Percentiles rank a stretch among this genome's conserved stretches.
Evolutionary conservation across 1,284 basidiomycete genomes (phyloP).

Genomic region (Albatrellus sp.): DNA sequence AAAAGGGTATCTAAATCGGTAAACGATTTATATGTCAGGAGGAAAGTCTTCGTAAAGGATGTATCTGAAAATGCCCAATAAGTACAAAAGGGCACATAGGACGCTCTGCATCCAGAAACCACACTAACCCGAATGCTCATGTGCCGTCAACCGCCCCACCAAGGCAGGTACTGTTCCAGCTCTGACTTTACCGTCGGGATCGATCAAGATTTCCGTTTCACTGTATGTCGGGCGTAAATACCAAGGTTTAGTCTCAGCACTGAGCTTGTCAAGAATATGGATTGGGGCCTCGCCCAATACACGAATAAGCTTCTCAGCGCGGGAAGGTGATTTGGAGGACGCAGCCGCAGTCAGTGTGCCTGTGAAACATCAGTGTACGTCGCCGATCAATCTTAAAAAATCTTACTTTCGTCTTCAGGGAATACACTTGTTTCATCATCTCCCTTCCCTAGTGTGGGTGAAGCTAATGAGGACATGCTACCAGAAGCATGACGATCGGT

Average conservation of each 20-base stretch:
- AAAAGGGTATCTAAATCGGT: slow-evolving; percentile 80
- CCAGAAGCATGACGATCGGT: not conserved
- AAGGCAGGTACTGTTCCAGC: slow-evolving; percentile 82
- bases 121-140: slow-evolving; percentile 70
- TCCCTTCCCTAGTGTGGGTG: slow-evolving; percentile 2
- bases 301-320: slow-evolving; percentile 58
- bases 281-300: slow-evolving; percentile 39
- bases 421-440: slow-evolving; percentile 21
- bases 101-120: slow-evolving; percentile 5
- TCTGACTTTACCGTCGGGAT: slow-evolving; percentile 72
- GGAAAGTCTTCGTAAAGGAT: slow-evolving; percentile 83
- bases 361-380: not conserved
- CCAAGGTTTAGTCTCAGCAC: slow-evolving; percentile 63
- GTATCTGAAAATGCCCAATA: slow-evolving; percentile 36
- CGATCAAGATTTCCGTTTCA: slow-evolving; percentile 73
- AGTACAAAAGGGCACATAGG: too few species aligned
- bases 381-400: not conserved
- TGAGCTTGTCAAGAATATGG: slow-evolving; percentile 35
- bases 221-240: slow-evolving; percentile 76
- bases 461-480: not conserved
- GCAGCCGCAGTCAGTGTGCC: slow-evolving; percentile 1
- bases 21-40: slow-evolving; percentile 97
- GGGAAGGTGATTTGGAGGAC: slow-evolving; percentile 18
- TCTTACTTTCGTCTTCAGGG: slow-evolving; percentile 10
- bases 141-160: slow-evolving; percentile 83